A percentile compares a stretch with the other conserved stretches of the same genome.
phyloP scores from a whole-genome alignment of 352 stramenopile genomes.

The Phytopythium montanum region DNA sequence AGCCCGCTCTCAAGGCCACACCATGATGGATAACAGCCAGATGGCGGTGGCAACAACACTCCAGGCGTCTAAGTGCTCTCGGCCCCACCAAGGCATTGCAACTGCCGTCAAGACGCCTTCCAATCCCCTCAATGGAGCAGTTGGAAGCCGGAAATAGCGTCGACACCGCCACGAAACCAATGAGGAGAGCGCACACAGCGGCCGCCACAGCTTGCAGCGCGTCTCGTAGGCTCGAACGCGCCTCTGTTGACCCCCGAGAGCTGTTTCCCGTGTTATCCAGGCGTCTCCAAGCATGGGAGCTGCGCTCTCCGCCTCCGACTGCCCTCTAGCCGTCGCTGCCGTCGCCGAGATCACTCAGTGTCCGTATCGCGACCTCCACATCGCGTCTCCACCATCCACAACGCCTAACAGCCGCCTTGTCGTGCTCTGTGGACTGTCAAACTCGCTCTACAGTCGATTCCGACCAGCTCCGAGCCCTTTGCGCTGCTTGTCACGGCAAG shows the following conservation, averaged over 20 bases:
- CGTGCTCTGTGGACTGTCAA: neutral
- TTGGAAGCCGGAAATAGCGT: neutral
- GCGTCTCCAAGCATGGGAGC: neutral
- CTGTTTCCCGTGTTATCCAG: too few relatives aligned
- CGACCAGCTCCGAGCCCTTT: conserved; percentile 31
- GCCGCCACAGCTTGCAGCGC: neutral
- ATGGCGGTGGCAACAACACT: neutral
- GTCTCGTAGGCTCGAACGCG: too few relatives aligned
- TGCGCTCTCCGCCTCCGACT: conserved; percentile 17
- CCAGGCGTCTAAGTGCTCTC: too few relatives aligned
- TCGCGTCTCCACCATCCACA: neutral
- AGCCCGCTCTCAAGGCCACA: neutral
- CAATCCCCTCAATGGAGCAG: too few relatives aligned
- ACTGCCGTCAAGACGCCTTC: neutral
- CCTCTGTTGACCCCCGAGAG: too few relatives aligned
- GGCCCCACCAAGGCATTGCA: neutral
- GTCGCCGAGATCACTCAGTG: conserved; percentile 58
- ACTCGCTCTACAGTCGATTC: conserved; percentile 39
- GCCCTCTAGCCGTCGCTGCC: conserved; percentile 38
- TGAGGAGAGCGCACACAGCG: neutral
- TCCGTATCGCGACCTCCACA: conserved; percentile 9
- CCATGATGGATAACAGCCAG: neutral
- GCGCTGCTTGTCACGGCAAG: conserved; percentile 15
- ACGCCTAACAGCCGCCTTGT: neutral
- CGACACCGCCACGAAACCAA: neutral